Evolutionary conservation across 495 filamentous ascomycete genomes (phyloP), one percentile per base, ranked within the genome.

Genomic region (Pyrenopolyporus hunteri): DNA sequence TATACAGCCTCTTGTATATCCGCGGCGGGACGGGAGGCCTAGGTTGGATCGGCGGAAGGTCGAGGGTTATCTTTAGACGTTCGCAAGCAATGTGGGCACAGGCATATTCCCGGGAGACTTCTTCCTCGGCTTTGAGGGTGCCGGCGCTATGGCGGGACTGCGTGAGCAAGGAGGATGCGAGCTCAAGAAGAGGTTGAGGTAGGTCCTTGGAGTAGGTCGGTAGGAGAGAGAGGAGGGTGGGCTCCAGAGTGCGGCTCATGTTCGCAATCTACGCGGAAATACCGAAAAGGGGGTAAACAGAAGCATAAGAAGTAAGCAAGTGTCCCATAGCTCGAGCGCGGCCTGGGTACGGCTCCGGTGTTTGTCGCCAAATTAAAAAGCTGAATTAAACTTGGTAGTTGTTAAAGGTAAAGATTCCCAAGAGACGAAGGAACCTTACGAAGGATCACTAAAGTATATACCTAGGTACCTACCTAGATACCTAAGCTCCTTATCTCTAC

Each of bases 1-100:
- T 74, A 74, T 92, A 92, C 33, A 98, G 82, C 65, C 89, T 90
- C 66, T 89, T 89, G 76, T 98, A 98, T 23, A 88, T 80, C 63
- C 84, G 84, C 7, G 92, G 92, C 31, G 87, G 87, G 59, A 92
- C 89, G 11, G 94, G 95, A 4, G 94, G 91, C 13, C 85, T 85
- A 9, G 90, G 85, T 50, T 89, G 81, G 32, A 96, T 87, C 1
- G 85, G 83, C 5, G 93, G 93, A 28, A 98, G 87, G 70, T 92
- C 87, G 59, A 98, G 82, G n/a, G 82, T 70, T 64, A 87, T 88
- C 66, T 91, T 92, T 43, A 97, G 81, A 56, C 92, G 83, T 73
- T 92, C 89, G 75, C 93, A 97, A 32, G 94, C 94, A 28, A 98
- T 83, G 72, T 98, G 88, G 1, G 92, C 89, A 70, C 95, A 98